Evolutionary conservation across 1,139 yeast species (phyloP), one percentile per base, ranked within the genome.

Genomic region (Yamadazyma sp.): DNA sequence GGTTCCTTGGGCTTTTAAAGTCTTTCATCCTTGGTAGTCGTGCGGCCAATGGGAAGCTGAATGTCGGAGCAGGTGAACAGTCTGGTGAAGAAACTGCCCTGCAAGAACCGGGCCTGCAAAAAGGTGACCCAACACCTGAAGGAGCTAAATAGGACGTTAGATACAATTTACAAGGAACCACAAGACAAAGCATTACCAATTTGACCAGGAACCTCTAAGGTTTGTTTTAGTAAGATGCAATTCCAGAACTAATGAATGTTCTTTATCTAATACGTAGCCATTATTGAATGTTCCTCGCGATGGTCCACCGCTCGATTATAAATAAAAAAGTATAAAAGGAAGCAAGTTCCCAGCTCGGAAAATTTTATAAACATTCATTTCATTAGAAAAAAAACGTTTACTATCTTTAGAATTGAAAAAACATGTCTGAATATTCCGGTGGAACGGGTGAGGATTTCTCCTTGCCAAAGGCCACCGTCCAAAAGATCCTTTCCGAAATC

Each of bases 401-500:
- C 22, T 14, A 36, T 25, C 31, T 12, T 20, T 23, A 20, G 4
- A 27, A 32, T 30, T n/a, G n/a, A n/a, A 15, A 24, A 17, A 37
- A 37, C 14, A 69, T 69, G 75, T 62, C 73, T 20, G 75, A 69
- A 46, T 68, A 65, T 46, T 51, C 67, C 14, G 52, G 61, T 26
- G 56, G 61, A 12, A 53, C 58, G 14, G 57, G 66, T 32, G 77
- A 72, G 43, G 77, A 72, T 50, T 64, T 72, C 43, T 68, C 75
- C 24, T 60, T 72, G 50, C 77, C 77, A 30, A 78, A 71, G 52
- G 97, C 98, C 9, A 92, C 99, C 0, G 98, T 94, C 1, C 98
- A 91, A 59, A 92, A 94, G 62, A 88, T 92, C 39, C 84, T 92
- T 18, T 77, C 92, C 2, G 98, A 92, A 56, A 87, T 92, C 31